Evolutionary conservation across 108 stramenopile species (phyloP), one percentile per base, ranked within the genome.

Genomic region (Cyclotella baltica): DNA sequence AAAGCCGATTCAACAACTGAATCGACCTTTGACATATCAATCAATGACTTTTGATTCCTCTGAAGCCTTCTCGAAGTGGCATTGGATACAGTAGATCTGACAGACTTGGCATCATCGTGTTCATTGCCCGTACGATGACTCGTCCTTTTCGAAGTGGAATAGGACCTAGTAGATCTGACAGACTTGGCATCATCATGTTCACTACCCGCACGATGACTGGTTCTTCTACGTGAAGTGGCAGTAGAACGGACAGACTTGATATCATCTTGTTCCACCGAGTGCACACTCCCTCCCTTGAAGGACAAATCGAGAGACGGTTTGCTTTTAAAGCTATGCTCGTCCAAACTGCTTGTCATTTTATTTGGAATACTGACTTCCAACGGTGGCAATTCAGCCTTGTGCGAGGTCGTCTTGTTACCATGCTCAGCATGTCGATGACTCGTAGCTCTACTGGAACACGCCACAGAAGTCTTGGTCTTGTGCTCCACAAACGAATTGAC

Each of bases 51-150:
- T 38, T 29, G 23, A 9, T 43, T 38, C 23, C 58, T 8, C 22
- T 9, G 22, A 27, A 15, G 18, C 27, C 15, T 57, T 57, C 27
- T 57, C 27, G 22, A 1, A 25, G 27, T 57, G 55, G 11, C 22
- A 1, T 29, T n/a, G 20, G 40, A 16, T 64, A n/a, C 51, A 52
- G 11, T 52, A 20, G 51, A 6, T 23, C n/a, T 38, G 63, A 31
- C 38, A 43, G 63, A 40, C 63, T 43, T 64, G 40, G 63, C 33
- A 61, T 61, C 33, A n/a, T 61, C 59, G 4, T 61, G 31, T 31
- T 31, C 31, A 0, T 13, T 16, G 30, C 16, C 20, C 18, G 11
- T 10, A 13, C 19, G 51, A 13, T 10, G 6, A n/a, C 51, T 13
- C 19, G 51, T n/a, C 25, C 15, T 57, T 57, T 23, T 57, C 27